Percentiles rank a stretch among this genome's conserved stretches.
Conservation (phyloP, 2,329 filamentous ascomycete genomes). For the Lachnellula hyalina region DNA sequence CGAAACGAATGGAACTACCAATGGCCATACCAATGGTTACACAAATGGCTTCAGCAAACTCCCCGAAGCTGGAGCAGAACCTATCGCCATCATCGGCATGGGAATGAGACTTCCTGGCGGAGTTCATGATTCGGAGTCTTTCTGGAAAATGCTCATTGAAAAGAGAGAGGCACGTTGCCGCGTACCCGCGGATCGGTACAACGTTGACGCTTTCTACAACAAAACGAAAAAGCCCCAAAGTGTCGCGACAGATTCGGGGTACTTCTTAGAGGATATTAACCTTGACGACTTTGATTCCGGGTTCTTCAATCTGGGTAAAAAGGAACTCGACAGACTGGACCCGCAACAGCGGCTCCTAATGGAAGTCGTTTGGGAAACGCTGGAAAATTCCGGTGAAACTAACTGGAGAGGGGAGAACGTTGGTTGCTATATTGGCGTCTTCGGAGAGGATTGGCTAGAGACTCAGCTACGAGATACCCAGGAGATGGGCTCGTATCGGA, state of each 20-base stretch:
- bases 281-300: constrained; percentile 9
- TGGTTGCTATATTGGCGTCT: constrained; percentile 12
- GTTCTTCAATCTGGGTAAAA: constrained; percentile 13
- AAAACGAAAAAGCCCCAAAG: not conserved
- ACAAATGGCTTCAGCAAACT: not conserved
- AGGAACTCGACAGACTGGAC: constrained; percentile 16
- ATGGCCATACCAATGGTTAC: not conserved
- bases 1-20: not conserved
- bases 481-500: not conserved
- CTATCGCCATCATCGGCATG: constrained; percentile 14
- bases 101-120: constrained; percentile 31
- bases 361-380: constrained; percentile 25
- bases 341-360: constrained; percentile 26
- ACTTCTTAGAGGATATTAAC: constrained; percentile 15
- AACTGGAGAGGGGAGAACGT: constrained; percentile 13
- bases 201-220: constrained; percentile 11
- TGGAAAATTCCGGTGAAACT: constrained; percentile 23
- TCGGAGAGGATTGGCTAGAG: constrained; percentile 10
- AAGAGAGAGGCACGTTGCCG: constrained; percentile 1
- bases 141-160: constrained; percentile 9
- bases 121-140: constrained; percentile 1
- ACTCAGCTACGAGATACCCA: constrained; percentile 3
- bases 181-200: constrained; percentile 7
- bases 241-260: constrained; percentile 6
- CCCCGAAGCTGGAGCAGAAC: constrained; percentile 2